A percentile compares a stretch with the other conserved stretches of the same genome.
phyloP scores from a whole-genome alignment of 1,284 basidiomycete genomes.

The Gymnopus androsaceus region DNA sequence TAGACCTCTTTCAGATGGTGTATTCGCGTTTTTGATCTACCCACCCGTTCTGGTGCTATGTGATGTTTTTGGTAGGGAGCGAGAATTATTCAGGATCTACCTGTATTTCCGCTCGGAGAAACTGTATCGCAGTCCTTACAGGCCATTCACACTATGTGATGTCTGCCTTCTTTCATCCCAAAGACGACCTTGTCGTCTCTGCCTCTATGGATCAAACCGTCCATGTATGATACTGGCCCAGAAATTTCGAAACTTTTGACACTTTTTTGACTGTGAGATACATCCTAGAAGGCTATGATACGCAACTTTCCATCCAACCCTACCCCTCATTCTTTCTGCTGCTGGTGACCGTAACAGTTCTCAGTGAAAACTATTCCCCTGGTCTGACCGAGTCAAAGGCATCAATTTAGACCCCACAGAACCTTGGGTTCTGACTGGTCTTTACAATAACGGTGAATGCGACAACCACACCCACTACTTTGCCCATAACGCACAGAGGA shows the following conservation, averaged over 20 bases:
- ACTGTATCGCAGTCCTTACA: constrained; percentile 97
- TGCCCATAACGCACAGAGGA: constrained; percentile 52
- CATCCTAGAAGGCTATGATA: constrained; percentile 97
- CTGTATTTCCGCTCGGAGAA: no score
- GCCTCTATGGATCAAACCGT: constrained; percentile 99
- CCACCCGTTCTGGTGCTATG: no score
- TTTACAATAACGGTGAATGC: constrained; percentile 79
- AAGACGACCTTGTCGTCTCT: constrained; percentile 97
- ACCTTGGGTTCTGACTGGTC: constrained; percentile 82
- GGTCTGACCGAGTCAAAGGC: constrained; percentile 96
- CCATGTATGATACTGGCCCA: constrained; percentile 83
- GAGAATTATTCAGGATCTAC: no score
- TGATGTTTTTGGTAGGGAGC: no score
- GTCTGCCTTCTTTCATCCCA: constrained; percentile 99
- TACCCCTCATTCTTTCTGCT: constrained; percentile 96
- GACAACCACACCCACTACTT: constrained; percentile 78
- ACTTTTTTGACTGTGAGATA: constrained; percentile 95
- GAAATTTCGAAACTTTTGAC: constrained; percentile 81
- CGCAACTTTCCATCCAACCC: constrained; percentile 91
- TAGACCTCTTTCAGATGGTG: no score
- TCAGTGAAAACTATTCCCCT: constrained; percentile 89
- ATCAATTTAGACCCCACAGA: constrained; percentile 98
- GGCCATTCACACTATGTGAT: constrained; percentile 99
- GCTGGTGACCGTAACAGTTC: constrained; percentile 78
- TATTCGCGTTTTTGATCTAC: no score